phyloP scores from a whole-genome alignment of 2,329 filamentous ascomycete genomes.

The Cryphonectria radicalis region DNA sequence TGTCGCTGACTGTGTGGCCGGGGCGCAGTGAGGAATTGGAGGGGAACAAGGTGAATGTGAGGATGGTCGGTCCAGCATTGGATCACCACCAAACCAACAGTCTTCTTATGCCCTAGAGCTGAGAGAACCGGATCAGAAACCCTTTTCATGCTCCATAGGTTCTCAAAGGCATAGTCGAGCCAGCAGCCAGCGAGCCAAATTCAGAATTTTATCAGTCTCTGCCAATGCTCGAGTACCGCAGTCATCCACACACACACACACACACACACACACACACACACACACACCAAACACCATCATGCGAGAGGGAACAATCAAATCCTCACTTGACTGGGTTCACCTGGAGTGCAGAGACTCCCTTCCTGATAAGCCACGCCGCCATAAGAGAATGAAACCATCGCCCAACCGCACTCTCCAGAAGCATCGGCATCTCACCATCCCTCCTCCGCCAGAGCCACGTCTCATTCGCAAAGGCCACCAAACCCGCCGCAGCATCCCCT shows the following conservation, averaged over 20 bases:
- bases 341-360: conserved; percentile 7
- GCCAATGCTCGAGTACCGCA: neutral
- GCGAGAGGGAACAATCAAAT: neutral
- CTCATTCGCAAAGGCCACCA: conserved; percentile 15
- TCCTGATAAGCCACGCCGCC: conserved; percentile 20
- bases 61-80: neutral
- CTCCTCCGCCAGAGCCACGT: conserved; percentile 19
- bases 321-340: neutral
- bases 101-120: neutral
- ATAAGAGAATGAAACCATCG: conserved; percentile 23
- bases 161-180: neutral
- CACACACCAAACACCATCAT: neutral
- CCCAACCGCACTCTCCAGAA: conserved; percentile 14
- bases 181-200: neutral
- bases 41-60: neutral
- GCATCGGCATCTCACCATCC: conserved; percentile 12
- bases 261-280: no score
- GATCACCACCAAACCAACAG: neutral
- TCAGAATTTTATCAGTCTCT: neutral
- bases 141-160: neutral
- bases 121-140: neutral
- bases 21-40: neutral
- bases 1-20: conserved; percentile 28
- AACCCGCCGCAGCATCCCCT: neutral
- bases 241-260: no score